A percentile compares a stretch with the other conserved stretches of the same genome.
Conservation (phyloP, 2,329 filamentous ascomycete species). For the Colletotrichum sp. region DNA sequence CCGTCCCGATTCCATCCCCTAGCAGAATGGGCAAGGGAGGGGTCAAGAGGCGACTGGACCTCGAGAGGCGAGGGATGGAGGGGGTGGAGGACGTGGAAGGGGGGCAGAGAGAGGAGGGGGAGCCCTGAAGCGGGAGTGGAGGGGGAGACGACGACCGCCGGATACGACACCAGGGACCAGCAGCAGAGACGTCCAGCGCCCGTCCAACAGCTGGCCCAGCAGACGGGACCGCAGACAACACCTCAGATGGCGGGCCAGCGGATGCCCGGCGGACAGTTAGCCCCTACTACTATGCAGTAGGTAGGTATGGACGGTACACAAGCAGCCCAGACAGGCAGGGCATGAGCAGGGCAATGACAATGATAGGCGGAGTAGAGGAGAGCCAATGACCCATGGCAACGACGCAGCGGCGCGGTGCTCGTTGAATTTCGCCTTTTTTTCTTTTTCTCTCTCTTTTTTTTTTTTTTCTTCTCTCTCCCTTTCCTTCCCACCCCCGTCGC, state of each 20-base stretch:
- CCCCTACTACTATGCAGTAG: background rate
- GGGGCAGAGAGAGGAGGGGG: background rate
- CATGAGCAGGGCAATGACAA: background rate
- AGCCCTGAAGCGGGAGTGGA: conserved; percentile 2
- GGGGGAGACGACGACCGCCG: background rate
- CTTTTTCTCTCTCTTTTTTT: background rate
- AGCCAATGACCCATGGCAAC: background rate
- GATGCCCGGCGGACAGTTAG: background rate
- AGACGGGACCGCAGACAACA: background rate
- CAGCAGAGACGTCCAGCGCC: background rate
- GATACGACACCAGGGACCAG: background rate
- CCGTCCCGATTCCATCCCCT: background rate
- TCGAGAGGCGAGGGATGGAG: background rate
- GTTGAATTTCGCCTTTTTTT: background rate
- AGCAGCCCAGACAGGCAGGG: background rate
- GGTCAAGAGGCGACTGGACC: background rate
- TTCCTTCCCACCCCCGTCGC: background rate
- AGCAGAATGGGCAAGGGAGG: conserved; percentile 18
- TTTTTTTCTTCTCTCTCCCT: background rate
- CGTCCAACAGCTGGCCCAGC: background rate
- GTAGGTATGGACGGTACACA: background rate
- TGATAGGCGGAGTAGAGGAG: background rate
- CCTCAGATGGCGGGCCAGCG: background rate
- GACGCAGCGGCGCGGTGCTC: background rate
- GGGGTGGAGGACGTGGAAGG: background rate